Percentiles rank a stretch among this genome's conserved stretches.
phyloP scores from a whole-genome alignment of 495 filamentous ascomycete genomes.

The Articulospora tetracladia region DNA sequence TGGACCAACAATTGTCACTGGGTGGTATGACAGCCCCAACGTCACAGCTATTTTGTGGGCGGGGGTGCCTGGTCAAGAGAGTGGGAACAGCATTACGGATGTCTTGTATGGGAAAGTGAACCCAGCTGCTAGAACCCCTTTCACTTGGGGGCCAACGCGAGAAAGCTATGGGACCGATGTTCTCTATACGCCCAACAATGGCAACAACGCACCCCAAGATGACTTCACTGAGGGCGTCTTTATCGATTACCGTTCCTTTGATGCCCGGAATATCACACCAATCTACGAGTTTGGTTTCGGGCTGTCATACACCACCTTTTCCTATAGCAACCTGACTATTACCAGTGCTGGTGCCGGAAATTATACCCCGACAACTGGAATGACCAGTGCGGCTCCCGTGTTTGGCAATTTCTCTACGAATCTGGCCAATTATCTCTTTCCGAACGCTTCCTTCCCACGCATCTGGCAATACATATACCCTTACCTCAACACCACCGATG shows the following conservation, averaged over 20 bases:
- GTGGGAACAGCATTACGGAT: slow-evolving; percentile 81
- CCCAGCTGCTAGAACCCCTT: slow-evolving; percentile 81
- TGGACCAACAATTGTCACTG: slow-evolving; percentile 73
- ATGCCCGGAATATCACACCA: slow-evolving; percentile 68
- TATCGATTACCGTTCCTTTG: slow-evolving; percentile 92
- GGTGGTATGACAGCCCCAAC: slow-evolving; percentile 82
- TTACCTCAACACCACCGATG: slow-evolving; percentile 75
- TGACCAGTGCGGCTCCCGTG: slow-evolving; percentile 61
- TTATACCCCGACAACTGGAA: slow-evolving; percentile 67
- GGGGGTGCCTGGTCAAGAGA: slow-evolving; percentile 87
- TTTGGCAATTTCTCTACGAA: slow-evolving; percentile 64
- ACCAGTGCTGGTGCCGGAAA: slow-evolving; percentile 34
- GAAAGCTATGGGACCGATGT: slow-evolving; percentile 74
- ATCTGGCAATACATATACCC: slow-evolving; percentile 76
- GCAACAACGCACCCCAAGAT: slow-evolving; percentile 62
- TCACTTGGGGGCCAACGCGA: slow-evolving; percentile 75
- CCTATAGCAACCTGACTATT: slow-evolving; percentile 73
- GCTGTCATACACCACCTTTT: slow-evolving; percentile 84
- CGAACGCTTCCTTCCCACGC: slow-evolving; percentile 47
- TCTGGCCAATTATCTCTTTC: slow-evolving; percentile 70
- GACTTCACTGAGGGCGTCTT: slow-evolving; percentile 83
- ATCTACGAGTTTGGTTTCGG: slow-evolving; percentile 93
- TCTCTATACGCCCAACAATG: slow-evolving; percentile 79
- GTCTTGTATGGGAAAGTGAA: slow-evolving; percentile 89
- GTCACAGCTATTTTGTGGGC: slow-evolving; percentile 96